Conservation (phyloP, 2,329 filamentous ascomycete species). For the Exophiala mesophila region DNA sequence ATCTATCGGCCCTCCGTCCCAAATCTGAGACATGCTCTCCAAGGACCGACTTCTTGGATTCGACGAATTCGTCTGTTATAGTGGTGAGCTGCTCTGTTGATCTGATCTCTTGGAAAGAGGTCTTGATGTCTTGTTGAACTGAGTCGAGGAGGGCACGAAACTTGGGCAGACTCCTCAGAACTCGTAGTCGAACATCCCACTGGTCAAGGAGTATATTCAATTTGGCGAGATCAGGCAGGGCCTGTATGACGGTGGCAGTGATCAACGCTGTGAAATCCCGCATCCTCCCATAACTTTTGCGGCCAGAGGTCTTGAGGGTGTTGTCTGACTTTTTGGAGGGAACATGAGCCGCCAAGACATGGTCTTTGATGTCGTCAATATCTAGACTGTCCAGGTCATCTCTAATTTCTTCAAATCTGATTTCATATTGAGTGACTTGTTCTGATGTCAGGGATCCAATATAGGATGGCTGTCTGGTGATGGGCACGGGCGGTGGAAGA, state of each 20-base stretch:
- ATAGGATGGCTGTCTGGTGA: conserved; percentile 41
- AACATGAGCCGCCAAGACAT: conserved; percentile 72
- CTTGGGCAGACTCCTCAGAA: conserved; percentile 67
- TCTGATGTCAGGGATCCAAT: conserved; percentile 65
- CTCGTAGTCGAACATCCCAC: conserved; percentile 72
- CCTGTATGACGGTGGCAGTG: conserved; percentile 85
- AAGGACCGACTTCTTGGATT: conserved; percentile 50
- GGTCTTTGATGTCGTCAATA: conserved; percentile 75
- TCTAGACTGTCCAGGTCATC: conserved; percentile 41
- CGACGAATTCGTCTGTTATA: conserved; percentile 37
- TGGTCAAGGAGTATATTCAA: conserved; percentile 67
- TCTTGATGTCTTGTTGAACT: conserved; percentile 33
- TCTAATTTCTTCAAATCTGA: conserved; percentile 67
- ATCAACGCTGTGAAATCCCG: conserved; percentile 87
- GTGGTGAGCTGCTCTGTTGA: conserved; percentile 15
- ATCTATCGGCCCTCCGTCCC: conserved; percentile 70
- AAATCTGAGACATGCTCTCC: conserved; percentile 64
- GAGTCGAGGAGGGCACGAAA: conserved; percentile 60
- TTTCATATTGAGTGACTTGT: conserved; percentile 64
- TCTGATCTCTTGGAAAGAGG: conserved; percentile 31
- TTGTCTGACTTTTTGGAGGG: conserved; percentile 42
- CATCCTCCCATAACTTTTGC: conserved; percentile 60
- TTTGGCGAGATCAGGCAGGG: conserved; percentile 73
- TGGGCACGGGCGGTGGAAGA: conserved; percentile 24
- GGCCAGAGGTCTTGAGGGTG: conserved; percentile 35